These are phyloP conservation scores for Aspergillus caelatus DNA, from an alignment of 2,329 filamentous ascomycete genomes.

Conservation along the genomic window DNA sequence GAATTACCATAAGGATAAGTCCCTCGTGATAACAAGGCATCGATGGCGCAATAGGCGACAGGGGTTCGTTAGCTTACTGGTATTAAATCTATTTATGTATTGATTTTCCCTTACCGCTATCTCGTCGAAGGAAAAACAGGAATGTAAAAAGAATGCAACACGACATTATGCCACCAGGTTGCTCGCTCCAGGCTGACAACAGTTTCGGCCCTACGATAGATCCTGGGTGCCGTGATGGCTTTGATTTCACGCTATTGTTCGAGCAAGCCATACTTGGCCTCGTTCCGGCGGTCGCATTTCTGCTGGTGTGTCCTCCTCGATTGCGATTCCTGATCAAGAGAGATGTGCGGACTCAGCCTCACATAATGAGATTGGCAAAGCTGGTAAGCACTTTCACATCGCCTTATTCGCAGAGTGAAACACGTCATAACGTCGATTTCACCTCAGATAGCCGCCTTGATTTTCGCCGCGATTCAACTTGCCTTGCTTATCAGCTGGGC, in stretches of 20 bases:
- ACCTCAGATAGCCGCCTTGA: neutral
- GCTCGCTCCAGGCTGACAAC: slow-evolving; percentile 24
- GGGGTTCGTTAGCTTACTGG: no score
- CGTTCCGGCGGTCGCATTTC: slow-evolving; percentile 10
- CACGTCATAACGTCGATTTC: neutral
- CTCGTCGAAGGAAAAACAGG: no score
- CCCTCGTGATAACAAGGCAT: no score
- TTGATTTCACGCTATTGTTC: slow-evolving; percentile 37
- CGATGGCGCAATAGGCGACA: no score
- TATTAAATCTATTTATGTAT: no score
- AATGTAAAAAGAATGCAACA: no score
- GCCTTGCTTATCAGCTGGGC: slow-evolving; percentile 15
- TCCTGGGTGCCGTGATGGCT: slow-evolving; percentile 26
- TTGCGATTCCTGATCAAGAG: neutral
- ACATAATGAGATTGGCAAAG: neutral
- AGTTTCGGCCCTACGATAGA: slow-evolving; percentile 31
- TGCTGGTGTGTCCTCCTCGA: neutral
- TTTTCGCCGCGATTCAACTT: slow-evolving; percentile 11
- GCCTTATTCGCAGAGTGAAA: no score
- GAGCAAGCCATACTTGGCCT: slow-evolving; percentile 30
- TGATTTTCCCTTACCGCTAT: no score
- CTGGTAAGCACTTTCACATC: neutral
- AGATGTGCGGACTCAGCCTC: neutral
- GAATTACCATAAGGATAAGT: no score
- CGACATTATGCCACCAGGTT: neutral